Conservation (phyloP, 2,329 filamentous ascomycete genomes). For the Calycina herbarum region DNA sequence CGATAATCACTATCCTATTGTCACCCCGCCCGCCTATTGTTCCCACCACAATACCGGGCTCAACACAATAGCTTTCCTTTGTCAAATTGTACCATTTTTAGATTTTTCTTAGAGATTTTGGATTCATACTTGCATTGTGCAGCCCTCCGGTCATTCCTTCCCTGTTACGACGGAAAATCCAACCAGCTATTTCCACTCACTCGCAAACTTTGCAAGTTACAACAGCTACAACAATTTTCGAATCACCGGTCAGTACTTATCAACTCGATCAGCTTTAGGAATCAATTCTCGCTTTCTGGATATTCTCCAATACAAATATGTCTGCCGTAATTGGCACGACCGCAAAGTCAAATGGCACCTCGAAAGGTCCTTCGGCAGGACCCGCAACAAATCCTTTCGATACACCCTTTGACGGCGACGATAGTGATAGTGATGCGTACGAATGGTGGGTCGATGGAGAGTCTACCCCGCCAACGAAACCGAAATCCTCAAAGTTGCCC, state of each 20-base stretch:
- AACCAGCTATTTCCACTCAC: constrained; percentile 2
- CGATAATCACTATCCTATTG: constrained; percentile 16
- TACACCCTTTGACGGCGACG: constrained; percentile 28
- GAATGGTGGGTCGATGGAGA: constrained; percentile 38
- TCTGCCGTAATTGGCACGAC: constrained; percentile 15
- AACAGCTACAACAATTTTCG: not conserved
- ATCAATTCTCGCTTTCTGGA: not conserved
- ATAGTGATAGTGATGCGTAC: constrained; percentile 23
- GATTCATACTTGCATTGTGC: constrained; percentile 7
- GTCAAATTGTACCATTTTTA: constrained; percentile 9
- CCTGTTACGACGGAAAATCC: constrained; percentile 11
- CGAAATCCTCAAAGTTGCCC: constrained; percentile 28
- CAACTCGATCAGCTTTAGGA: not conserved
- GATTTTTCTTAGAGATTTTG: not conserved
- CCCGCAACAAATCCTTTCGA: constrained; percentile 30
- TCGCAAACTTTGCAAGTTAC: not conserved
- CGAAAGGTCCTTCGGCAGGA: constrained; percentile 19
- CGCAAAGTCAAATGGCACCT: constrained; percentile 13
- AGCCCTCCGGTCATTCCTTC: constrained; percentile 16
- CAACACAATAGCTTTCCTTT: constrained; percentile 18
- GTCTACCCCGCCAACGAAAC: constrained; percentile 9
- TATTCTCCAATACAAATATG: constrained; percentile 21
- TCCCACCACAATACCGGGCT: constrained; percentile 1
- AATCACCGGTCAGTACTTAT: not conserved
- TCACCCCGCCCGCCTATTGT: constrained; percentile 19